Percentiles rank a stretch among this genome's conserved stretches.
Conservation (phyloP, 345 rosid genomes). For the Lumnitzera racemosa region DNA sequence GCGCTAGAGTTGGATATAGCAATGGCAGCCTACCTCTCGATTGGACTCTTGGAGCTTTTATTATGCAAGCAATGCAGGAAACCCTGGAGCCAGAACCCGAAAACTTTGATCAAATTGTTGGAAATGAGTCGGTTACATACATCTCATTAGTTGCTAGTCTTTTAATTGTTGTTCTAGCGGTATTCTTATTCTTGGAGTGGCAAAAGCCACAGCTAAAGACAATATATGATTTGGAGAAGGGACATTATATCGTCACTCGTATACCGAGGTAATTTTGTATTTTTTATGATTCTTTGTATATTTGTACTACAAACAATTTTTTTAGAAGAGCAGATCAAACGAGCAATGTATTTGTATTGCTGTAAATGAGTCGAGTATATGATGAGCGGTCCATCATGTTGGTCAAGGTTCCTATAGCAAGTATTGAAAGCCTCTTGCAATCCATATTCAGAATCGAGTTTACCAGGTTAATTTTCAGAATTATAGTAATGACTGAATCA, state of each 20-base stretch:
- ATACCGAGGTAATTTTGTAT: conserved; percentile 6
- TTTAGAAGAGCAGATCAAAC: too few species aligned
- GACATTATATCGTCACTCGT: conserved; percentile 18
- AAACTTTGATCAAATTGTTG: conserved; percentile 23
- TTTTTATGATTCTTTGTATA: not conserved
- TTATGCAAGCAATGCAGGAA: conserved; percentile 23
- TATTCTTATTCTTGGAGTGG: conserved; percentile 8
- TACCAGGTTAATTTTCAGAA: too few species aligned
- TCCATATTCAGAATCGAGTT: too few species aligned
- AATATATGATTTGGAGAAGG: conserved; percentile 20
- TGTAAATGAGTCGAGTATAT: too few species aligned
- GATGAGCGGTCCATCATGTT: too few species aligned
- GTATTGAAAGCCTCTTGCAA: too few species aligned
- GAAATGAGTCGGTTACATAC: conserved; percentile 28
- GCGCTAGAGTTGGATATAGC: conserved; percentile 21
- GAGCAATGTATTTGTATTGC: too few species aligned
- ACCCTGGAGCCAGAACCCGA: conserved; percentile 12
- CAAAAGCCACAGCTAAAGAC: conserved; percentile 21
- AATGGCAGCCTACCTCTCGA: conserved; percentile 24
- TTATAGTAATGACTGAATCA: too few species aligned
- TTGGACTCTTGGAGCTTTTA: conserved; percentile 48
- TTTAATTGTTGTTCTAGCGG: conserved; percentile 26
- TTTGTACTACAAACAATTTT: too few species aligned
- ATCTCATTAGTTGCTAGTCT: conserved; percentile 34
- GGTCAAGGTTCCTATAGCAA: too few species aligned